Percentiles rank a stretch among this genome's conserved stretches.
phyloP scores from a whole-genome alignment of 768 basidiomycete species.

The Exidia glandulosa region DNA sequence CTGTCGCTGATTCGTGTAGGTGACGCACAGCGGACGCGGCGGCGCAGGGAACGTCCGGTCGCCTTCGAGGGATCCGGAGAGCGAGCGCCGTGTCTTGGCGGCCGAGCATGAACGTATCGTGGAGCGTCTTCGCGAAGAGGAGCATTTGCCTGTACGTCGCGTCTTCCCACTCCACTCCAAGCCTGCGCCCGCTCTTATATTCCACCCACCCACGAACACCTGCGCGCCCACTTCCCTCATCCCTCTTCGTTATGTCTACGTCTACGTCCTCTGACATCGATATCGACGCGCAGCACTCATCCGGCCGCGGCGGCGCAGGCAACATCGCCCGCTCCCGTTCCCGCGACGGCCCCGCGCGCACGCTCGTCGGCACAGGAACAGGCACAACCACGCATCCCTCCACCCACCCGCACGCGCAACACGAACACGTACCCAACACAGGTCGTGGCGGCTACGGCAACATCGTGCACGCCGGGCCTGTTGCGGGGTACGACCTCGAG shows the following conservation, averaged over 20 bases:
- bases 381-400: neutral
- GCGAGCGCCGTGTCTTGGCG: conserved; percentile 1
- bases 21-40: conserved; percentile 51
- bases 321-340: conserved; percentile 51
- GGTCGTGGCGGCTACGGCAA: neutral
- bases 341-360: conserved; percentile 17
- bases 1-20: conserved; percentile 9
- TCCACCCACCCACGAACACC: too few relatives aligned
- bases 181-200: conserved; percentile 13
- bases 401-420: neutral
- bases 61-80: conserved; percentile 43
- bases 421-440: neutral
- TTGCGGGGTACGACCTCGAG: neutral
- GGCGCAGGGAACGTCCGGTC: conserved; percentile 81
- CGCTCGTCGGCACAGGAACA: neutral
- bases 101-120: conserved; percentile 27
- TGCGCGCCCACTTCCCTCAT: too few relatives aligned
- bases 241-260: too few relatives aligned
- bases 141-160: neutral
- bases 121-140: conserved; percentile 23
- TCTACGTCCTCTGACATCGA: too few relatives aligned
- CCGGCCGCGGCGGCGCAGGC: conserved; percentile 55
- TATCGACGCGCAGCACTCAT: conserved; percentile 36
- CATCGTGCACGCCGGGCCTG: neutral
- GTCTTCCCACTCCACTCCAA: neutral